Percentiles rank a stretch among this genome's conserved stretches.
Conservation (phyloP, 371 early-diverging fungal genomes). For the Apophysomyces elegans region DNA sequence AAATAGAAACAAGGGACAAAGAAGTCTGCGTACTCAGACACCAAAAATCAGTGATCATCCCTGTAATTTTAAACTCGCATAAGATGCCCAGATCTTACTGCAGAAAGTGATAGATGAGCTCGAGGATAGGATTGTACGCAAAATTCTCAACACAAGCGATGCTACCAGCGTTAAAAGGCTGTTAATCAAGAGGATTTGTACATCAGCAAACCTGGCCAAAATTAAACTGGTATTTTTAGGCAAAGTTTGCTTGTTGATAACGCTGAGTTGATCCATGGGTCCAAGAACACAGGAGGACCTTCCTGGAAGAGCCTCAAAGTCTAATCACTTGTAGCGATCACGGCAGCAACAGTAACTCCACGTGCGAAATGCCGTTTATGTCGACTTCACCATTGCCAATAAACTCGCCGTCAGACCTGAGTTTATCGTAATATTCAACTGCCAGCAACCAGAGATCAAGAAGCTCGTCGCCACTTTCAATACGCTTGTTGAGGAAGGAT, state of each 20-base stretch:
- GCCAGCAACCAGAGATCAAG: not conserved
- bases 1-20: not conserved
- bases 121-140: not conserved
- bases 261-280: not conserved
- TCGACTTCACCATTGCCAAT: not conserved
- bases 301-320: not conserved
- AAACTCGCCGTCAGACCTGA: not conserved
- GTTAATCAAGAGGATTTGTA: not conserved
- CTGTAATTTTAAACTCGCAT: not conserved
- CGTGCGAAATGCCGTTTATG: not conserved
- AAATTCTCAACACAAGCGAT: not conserved
- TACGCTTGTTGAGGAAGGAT: too few relatives aligned
- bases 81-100: not conserved
- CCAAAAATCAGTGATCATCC: not conserved
- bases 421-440: not conserved
- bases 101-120: not conserved
- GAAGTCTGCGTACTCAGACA: not conserved
- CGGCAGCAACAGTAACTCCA: not conserved
- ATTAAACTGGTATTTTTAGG: not conserved
- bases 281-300: not conserved
- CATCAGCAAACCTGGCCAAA: not conserved
- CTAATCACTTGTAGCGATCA: not conserved
- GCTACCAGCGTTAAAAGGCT: not conserved
- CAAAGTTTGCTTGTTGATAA: not conserved
- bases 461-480: too few relatives aligned